Percentiles rank a stretch among this genome's conserved stretches.
Evolutionary conservation across 352 stramenopile species (phyloP).

Genomic region (Pythium rishiriense): DNA sequence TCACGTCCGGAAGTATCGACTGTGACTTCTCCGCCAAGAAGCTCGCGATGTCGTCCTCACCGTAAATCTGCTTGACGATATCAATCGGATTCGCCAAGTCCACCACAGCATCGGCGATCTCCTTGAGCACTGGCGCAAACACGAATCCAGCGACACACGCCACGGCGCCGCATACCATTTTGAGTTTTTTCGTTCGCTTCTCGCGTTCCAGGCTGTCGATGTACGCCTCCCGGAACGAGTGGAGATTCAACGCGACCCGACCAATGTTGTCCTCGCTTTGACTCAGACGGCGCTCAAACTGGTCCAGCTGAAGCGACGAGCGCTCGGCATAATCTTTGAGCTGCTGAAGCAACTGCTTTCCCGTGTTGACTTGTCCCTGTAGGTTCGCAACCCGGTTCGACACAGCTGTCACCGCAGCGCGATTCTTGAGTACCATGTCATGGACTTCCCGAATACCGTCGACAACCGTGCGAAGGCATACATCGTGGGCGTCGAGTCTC

Average conservation of each 20-base stretch:
- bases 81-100: constrained; percentile 26
- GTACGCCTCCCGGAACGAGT: neutral
- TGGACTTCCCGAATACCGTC: neutral
- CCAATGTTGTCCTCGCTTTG: neutral
- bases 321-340: neutral
- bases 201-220: neutral
- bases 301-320: neutral
- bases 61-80: constrained; percentile 15
- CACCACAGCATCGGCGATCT: constrained; percentile 24
- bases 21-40: constrained; percentile 6
- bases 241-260: neutral
- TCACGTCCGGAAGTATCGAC: neutral
- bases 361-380: neutral
- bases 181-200: constrained; percentile 18
- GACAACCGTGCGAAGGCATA: neutral
- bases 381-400: neutral
- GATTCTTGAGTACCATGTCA: constrained; percentile 9
- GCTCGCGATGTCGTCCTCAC: constrained; percentile 9
- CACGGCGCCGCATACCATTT: constrained; percentile 22
- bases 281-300: neutral
- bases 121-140: constrained; percentile 27
- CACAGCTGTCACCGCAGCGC: neutral
- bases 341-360: neutral
- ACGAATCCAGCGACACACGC: constrained; percentile 23
- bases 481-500: constrained; percentile 11